Base-by-base conservation (phyloP, 1,284 basidiomycete genomes). In the Papiliotrema terrestris region DNA sequence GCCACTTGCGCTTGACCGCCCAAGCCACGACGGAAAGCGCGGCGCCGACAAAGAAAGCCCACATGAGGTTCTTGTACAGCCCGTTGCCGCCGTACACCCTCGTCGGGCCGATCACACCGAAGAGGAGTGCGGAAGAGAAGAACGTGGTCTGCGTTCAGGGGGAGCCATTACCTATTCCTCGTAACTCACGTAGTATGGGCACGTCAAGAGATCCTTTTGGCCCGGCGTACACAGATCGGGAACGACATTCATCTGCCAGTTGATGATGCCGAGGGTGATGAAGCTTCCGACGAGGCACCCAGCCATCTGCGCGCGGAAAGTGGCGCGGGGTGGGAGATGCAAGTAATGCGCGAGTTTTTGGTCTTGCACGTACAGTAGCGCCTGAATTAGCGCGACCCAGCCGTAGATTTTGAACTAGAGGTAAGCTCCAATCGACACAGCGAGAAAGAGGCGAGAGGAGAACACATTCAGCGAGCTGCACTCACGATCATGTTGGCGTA, bases 401-500 rank as follows among this genome's bases (percentile, higher is more conserved):
- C 57, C 49, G 51, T 57, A 62, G 20, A 59, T 41, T 42, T 83
- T 83, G 79, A 83, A 84, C 20, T 45, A 20, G 44, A 8, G 5
- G n/a, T 22, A 8, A 26, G n/a, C 25, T 5, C 5, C 44, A 15
- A 13, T 13, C 9, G 13, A 13, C 20, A 44, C 42, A 15, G 14
- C n/a, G n/a, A n/a, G n/a, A n/a, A n/a, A n/a, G n/a, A n/a, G n/a
- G n/a, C n/a, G n/a, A n/a, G n/a, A n/a, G n/a, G n/a, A n/a, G n/a
- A n/a, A n/a, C n/a, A n/a, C n/a, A n/a, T n/a, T n/a, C n/a, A n/a
- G n/a, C n/a, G n/a, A n/a, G n/a, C n/a, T n/a, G 11, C 29, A 45
- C 44, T 49, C 13, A 49, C 23, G 78, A 85, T 78, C 83, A 85
- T 85, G 79, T 84, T 84, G 0, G 83, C 82, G 45, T 83, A 67